Base-by-base conservation (phyloP, 2,329 filamentous ascomycete genomes). In the Grosmannia serpens region DNA sequence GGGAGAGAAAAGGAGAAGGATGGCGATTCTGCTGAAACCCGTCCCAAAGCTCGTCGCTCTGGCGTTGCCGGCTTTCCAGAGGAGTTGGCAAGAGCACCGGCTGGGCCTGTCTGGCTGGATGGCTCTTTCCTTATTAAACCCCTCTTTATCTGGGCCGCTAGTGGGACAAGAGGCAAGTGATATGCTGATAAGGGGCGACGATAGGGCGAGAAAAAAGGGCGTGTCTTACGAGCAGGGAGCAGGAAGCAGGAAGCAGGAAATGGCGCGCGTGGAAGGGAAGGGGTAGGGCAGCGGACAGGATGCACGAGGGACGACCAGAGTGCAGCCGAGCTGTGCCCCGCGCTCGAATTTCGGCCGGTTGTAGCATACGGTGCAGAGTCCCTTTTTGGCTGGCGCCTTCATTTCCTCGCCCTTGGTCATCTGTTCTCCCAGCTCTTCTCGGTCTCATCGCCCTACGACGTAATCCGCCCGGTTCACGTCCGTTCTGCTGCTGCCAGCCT, bases 131-230 rank as follows among this genome's bases (percentile, higher is more conserved):
- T n/a, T n/a, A n/a, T n/a, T 26, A 20, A 26, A 56, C 54, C 54
- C 54, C 54, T 56, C 54, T 49, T 56, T 56, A 49, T 38, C 35
- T 41, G 22, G 52, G 33, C 24, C 52, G 52, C 24, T 54, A 41
- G 52, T 53, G 50, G 20, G 50, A 29, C 29, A 52, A 13, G 22
- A 29, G 13, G 50, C 27, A 15, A 52, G 29, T 13, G 20, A 24
- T 24, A 9, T 10, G 27, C 31, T 17, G 51, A 38, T 20, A 53
- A 35, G n/a, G 31, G 8, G 24, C 24, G n/a, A 26, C 26, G 20
- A 33, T 8, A 9, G 26, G 2, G 24, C 20, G 3, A 20, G 31
- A 35, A 9, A 53, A 27, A 33, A 50, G 13, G 27, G 9, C n/a
- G 35, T 38, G 17, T 38, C 35, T 38, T 15, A 29, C 24, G 47